phyloP scores from a whole-genome alignment of 1,139 yeast species.

The Debaryomycetaceae sp. region DNA sequence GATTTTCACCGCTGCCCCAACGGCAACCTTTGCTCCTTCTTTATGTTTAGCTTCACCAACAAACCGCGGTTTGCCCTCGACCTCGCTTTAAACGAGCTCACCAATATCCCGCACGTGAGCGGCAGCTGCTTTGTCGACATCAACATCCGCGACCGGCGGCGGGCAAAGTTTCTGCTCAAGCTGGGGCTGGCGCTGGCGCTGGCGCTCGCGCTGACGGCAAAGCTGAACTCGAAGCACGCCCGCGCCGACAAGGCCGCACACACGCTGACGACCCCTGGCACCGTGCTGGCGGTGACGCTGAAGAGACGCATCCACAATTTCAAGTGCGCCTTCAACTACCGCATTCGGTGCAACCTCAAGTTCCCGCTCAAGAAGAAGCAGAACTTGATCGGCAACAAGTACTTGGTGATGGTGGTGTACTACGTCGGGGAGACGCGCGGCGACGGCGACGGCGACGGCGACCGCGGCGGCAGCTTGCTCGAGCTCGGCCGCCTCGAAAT shows the following conservation, averaged over 20 bases:
- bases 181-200: constrained; percentile 11
- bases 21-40: not conserved
- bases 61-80: constrained; percentile 53
- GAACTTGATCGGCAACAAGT: constrained; percentile 37
- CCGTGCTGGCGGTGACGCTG: constrained; percentile 30
- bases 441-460: constrained; percentile 1
- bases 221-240: constrained; percentile 3
- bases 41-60: constrained; percentile 10
- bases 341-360: constrained; percentile 36
- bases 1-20: too few species aligned
- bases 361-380: constrained; percentile 34
- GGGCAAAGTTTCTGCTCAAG: constrained; percentile 14
- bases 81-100: constrained; percentile 61
- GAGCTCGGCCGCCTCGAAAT: constrained; percentile 63
- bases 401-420: constrained; percentile 27
- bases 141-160: constrained; percentile 27
- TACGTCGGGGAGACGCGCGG: constrained; percentile 31
- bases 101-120: constrained; percentile 76
- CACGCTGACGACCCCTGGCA: constrained; percentile 18
- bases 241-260: constrained; percentile 3
- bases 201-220: constrained; percentile 3
- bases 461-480: constrained; percentile 8
- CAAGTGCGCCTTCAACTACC: constrained; percentile 38
- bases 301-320: constrained; percentile 37
- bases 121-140: constrained; percentile 64